These are phyloP conservation scores for Eimeria necatrix DNA, from an alignment of 169 alveolate species.

Conservation along the genomic window DNA sequence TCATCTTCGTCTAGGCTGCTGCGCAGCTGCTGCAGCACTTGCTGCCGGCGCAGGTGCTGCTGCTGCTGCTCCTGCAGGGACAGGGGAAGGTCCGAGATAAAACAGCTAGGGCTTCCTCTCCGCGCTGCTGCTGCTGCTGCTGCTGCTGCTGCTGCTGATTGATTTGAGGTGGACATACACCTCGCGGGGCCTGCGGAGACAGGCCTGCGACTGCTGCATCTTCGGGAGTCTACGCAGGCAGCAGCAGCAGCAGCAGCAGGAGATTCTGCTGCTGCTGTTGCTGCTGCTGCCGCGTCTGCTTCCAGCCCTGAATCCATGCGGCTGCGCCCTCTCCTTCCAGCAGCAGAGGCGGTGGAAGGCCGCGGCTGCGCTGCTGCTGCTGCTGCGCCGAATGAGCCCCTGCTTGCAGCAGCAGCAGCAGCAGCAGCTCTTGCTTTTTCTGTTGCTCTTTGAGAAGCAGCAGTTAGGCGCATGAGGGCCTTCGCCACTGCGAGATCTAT, in stretches of 20 bases:
- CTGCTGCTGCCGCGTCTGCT: background rate
- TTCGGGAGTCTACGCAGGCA: background rate
- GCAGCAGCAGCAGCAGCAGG: background rate
- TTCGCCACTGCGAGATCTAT: background rate
- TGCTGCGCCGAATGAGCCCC: background rate
- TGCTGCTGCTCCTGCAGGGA: conserved; percentile 46
- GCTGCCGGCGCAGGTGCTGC: background rate
- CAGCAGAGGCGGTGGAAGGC: conserved; percentile 40
- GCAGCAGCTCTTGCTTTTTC: background rate
- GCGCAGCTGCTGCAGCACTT: background rate
- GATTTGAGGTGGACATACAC: background rate
- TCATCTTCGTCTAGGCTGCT: conserved; percentile 2
- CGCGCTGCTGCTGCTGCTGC: conserved; percentile 10
- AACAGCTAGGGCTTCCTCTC: background rate
- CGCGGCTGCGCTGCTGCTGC: conserved; percentile 15
- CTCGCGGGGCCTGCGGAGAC: conserved; percentile 24
- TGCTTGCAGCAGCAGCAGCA: conserved; percentile 14
- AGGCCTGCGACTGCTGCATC: background rate
- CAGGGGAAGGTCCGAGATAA: no score
- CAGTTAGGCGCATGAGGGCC: conserved; percentile 39
- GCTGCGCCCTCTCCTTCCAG: background rate
- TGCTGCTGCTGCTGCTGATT: background rate
- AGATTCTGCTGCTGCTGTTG: background rate
- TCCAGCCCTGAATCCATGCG: background rate
- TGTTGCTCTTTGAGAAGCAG: background rate